These are phyloP conservation scores for Starmerella kuoi DNA, from an alignment of 805 yeast species.

Conservation along the genomic window DNA sequence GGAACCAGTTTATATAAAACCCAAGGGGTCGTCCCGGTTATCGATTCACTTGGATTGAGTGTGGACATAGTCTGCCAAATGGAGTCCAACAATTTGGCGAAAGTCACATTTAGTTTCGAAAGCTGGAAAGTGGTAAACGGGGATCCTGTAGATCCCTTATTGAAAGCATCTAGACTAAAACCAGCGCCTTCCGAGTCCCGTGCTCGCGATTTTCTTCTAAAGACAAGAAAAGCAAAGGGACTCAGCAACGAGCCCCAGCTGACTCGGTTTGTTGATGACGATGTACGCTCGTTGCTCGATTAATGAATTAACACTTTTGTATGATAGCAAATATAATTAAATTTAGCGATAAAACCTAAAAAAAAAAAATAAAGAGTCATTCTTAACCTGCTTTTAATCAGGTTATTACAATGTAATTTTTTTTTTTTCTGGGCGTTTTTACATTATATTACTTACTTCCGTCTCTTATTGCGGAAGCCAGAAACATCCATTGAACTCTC, in stretches of 20 bases:
- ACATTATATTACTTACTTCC: conserved; percentile 8
- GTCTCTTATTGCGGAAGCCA: conserved; percentile 44
- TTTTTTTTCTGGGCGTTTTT: neutral
- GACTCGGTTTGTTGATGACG: conserved; percentile 48
- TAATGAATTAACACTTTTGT: neutral
- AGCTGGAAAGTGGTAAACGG: conserved; percentile 77
- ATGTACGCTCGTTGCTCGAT: neutral
- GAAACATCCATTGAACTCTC: conserved; percentile 57
- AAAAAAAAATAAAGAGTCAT: no score
- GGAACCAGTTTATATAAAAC: conserved; percentile 60
- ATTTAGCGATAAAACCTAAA: neutral
- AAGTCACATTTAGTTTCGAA: conserved; percentile 51
- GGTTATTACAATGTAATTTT: no score
- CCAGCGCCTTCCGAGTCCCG: conserved; percentile 60
- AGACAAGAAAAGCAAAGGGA: conserved; percentile 83
- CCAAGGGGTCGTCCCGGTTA: conserved; percentile 63
- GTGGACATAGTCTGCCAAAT: conserved; percentile 56
- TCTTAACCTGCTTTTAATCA: no score
- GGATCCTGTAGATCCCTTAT: conserved; percentile 66
- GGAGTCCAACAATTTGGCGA: conserved; percentile 66
- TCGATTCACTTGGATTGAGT: conserved; percentile 82
- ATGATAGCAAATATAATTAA: neutral
- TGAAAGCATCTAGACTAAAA: conserved; percentile 52
- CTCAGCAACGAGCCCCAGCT: conserved; percentile 59
- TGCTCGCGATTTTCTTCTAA: conserved; percentile 80